These are phyloP conservation scores for Helichrysum umbraculigerum DNA, from an alignment of 129 eudicot species.

Conservation along the genomic window DNA sequence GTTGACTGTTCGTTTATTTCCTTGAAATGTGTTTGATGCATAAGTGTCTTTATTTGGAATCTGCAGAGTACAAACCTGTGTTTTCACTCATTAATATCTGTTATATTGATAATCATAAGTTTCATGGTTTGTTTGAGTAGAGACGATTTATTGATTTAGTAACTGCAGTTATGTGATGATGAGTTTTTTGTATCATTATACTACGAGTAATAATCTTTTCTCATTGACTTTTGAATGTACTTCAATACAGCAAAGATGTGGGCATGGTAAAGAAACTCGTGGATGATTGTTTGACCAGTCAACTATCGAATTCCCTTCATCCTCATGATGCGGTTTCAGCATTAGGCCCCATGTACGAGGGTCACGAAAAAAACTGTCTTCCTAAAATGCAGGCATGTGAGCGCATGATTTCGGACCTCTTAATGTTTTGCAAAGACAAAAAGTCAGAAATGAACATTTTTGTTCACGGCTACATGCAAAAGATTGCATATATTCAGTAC, in stretches of 20 bases:
- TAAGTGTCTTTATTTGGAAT: slow-evolving; percentile 16
- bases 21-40: neutral
- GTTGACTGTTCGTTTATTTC: neutral
- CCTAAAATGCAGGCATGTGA: slow-evolving; percentile 83
- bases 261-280: slow-evolving; percentile 78
- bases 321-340: slow-evolving; percentile 98
- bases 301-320: slow-evolving; percentile 69
- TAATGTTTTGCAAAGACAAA: slow-evolving; percentile 58
- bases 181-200: neutral
- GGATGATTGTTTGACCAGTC: slow-evolving; percentile 70
- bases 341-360: slow-evolving; percentile 86
- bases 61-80: slow-evolving; percentile 1
- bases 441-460: slow-evolving; percentile 81
- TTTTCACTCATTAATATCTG: slow-evolving; percentile 1
- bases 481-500: slow-evolving; percentile 83
- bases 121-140: neutral
- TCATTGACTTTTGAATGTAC: slow-evolving; percentile 8
- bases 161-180: neutral
- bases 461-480: slow-evolving; percentile 91
- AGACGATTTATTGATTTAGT: neutral
- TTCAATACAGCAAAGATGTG: slow-evolving; percentile 85
- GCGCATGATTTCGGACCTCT: slow-evolving; percentile 59
- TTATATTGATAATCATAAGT: neutral
- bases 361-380: slow-evolving; percentile 72
- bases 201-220: neutral